These are phyloP conservation scores for Naegleria gruberi DNA, from an alignment of 208 protist genomes.

Conservation along the genomic window DNA sequence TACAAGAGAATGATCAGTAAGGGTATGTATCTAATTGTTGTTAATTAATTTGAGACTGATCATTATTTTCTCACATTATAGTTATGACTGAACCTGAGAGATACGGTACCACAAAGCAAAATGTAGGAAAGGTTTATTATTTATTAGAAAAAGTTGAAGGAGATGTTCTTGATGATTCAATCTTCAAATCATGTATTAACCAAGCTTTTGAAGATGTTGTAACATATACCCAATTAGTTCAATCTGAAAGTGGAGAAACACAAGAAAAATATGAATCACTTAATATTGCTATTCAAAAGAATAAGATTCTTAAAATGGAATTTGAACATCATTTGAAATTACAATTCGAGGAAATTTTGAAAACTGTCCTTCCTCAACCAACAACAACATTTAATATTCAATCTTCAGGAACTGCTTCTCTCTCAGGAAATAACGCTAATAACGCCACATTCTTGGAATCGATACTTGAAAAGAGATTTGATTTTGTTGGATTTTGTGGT, in stretches of 20 bases:
- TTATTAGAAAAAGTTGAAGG: constrained; percentile 13
- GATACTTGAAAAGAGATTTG: background rate
- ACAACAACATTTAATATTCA: background rate
- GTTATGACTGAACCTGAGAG: background rate
- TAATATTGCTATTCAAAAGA: background rate
- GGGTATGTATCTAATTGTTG: background rate
- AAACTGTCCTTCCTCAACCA: background rate
- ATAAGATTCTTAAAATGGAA: background rate
- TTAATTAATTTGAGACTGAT: background rate
- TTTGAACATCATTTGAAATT: background rate
- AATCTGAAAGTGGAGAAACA: background rate
- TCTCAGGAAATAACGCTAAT: background rate
- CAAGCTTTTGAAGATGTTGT: background rate
- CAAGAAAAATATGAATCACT: background rate
- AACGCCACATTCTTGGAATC: background rate
- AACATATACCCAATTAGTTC: background rate
- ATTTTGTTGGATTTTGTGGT: background rate
- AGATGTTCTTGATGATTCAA: constrained; percentile 9
- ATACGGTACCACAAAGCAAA: background rate
- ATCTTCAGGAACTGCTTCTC: background rate
- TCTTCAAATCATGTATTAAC: background rate
- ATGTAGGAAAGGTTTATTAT: background rate
- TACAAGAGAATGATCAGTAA: constrained; percentile 12
- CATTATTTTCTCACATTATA: background rate
- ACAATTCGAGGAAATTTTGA: background rate